Base-by-base conservation (phyloP, 176 grass and related monocot genomes). In the Oryza meridionalis region DNA sequence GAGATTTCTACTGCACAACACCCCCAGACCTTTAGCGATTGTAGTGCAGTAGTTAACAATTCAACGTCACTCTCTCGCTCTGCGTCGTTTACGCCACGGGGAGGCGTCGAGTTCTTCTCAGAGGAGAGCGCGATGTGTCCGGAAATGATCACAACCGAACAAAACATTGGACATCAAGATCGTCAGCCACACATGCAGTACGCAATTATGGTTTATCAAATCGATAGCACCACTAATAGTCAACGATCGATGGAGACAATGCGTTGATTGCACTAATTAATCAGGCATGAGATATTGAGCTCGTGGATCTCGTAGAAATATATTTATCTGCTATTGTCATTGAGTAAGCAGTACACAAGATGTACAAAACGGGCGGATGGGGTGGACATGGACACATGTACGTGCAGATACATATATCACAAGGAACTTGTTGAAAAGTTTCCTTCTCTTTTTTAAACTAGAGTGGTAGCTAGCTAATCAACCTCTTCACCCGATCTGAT, bases 401-500 rank as follows among this genome's bases (percentile, higher is more conserved):
- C 29, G 29, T 65, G 21, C 11, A 38, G 17, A 70, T 64, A 9
- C 11, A 32, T 32, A 50, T 72, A 1, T 33, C 15, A 69, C 21
- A 76, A 81, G 31, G 16, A 16, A 24, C 46, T 67, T 55, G 65
- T 67, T 55, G 65, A 44, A 70, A 44, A 50, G n/a, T 32, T 42
- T 51, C 58, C 72, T 53, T 16, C 43, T 65, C 42, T 79, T 33
- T 33, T 40, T 64, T 17, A 17, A 33, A 37, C 24, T 19, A 85
- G 19, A 63, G 26, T 25, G 0, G 50, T 45, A 62, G 14, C 31
- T 65, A 73, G 7, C 37, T 69, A 58, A 59, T 14, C 59, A 19
- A 76, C 21, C 72, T 75, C 61, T 63, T 59, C 76, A 26, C 53
- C 66, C 79, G 37, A 46, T 67, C 58, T 14, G 25, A 73, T 67